Evolutionary conservation across 164 flowering plant species (phyloP).

Genomic region (Chimonanthus praecox): DNA sequence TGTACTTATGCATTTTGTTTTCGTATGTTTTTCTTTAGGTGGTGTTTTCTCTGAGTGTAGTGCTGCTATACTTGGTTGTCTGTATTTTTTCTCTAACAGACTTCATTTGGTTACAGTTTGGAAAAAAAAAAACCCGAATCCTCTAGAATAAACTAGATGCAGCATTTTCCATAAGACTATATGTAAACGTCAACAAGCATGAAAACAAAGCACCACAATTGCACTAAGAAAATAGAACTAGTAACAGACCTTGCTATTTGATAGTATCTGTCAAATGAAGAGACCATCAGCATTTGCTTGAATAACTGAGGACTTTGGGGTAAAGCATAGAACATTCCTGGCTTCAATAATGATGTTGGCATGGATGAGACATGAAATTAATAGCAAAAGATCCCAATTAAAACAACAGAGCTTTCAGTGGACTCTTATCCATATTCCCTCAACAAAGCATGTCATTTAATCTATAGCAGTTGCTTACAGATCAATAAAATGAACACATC

Average conservation of each 20-base stretch:
- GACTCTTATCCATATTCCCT: no score
- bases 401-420: no score
- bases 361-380: slow-evolving; percentile 28
- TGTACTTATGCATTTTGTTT: no score
- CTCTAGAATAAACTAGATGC: neutral
- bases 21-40: no score
- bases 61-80: no score
- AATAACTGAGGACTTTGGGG: slow-evolving; percentile 97
- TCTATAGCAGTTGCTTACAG: neutral
- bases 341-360: slow-evolving; percentile 52
- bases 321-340: slow-evolving; percentile 96
- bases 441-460: neutral
- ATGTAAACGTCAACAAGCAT: no score
- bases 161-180: no score
- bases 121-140: neutral
- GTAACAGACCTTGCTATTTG: slow-evolving; percentile 80
- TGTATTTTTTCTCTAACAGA: neutral
- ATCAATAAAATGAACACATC: no score
- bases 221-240: neutral
- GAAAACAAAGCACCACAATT: no score
- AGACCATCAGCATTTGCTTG: slow-evolving; percentile 97
- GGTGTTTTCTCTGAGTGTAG: no score
- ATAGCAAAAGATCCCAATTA: neutral
- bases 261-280: slow-evolving; percentile 86
- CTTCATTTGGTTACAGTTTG: neutral